These are phyloP conservation scores for Lasiosphaeriaceae sp. DNA, from an alignment of 495 filamentous ascomycete species.

Conservation along the genomic window DNA sequence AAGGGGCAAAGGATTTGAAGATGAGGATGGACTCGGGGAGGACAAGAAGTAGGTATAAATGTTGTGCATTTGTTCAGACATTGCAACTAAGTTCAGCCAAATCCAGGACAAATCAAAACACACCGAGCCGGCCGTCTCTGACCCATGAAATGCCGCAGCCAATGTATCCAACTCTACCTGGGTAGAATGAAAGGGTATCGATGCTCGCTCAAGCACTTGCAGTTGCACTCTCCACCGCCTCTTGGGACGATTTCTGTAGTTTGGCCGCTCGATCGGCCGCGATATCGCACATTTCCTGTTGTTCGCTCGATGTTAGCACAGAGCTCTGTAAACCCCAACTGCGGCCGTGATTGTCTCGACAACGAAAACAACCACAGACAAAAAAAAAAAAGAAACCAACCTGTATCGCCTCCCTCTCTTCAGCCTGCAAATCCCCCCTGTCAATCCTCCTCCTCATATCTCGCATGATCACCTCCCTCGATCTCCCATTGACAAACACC, in stretches of 20 bases:
- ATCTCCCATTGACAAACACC: constrained; percentile 85
- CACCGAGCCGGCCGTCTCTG: too few species aligned
- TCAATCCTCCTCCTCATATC: constrained; percentile 80
- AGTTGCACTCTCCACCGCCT: constrained; percentile 7
- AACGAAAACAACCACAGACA: background rate
- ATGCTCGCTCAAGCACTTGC: background rate
- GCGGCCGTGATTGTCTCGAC: background rate
- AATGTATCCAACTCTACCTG: too few species aligned
- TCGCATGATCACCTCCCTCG: constrained; percentile 68
- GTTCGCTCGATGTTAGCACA: background rate
- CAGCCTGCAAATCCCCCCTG: constrained; percentile 59
- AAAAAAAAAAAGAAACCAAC: constrained; percentile 50
- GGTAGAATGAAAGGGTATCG: too few species aligned
- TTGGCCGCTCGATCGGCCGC: constrained; percentile 43
- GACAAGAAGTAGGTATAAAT: too few species aligned
- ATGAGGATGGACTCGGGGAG: too few species aligned
- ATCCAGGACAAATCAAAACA: too few species aligned
- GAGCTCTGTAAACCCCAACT: background rate
- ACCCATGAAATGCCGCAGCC: too few species aligned
- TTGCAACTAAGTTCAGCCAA: too few species aligned
- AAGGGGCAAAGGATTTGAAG: too few species aligned
- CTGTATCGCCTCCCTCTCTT: constrained; percentile 75
- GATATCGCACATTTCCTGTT: constrained; percentile 50
- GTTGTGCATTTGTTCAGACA: too few species aligned
- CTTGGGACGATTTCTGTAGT: constrained; percentile 25